phyloP scores from a whole-genome alignment of 2,329 filamentous ascomycete species.

The Aspergillus novofumigatus region DNA sequence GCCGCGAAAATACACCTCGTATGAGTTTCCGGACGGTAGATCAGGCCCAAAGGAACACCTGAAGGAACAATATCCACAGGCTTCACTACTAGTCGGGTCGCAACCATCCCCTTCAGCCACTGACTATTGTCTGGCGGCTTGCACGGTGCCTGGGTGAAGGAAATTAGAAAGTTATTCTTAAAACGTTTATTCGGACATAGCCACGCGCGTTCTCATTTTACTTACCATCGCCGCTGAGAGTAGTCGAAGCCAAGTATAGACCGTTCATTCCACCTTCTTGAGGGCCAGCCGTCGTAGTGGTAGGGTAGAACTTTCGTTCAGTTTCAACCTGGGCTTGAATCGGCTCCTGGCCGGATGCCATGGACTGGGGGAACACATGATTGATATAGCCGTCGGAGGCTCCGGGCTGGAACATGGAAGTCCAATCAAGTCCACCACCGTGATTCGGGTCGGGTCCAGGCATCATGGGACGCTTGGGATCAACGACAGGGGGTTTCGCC shows the following conservation, averaged over 20 bases:
- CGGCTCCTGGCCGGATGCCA: slow-evolving; percentile 65
- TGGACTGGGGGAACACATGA: slow-evolving; percentile 60
- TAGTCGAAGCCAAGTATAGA: slow-evolving; percentile 46
- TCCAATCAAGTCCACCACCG: slow-evolving; percentile 62
- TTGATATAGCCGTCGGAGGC: slow-evolving; percentile 63
- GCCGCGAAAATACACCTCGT: slow-evolving; percentile 2
- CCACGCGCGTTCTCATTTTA: neutral
- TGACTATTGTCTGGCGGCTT: slow-evolving; percentile 51
- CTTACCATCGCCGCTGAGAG: slow-evolving; percentile 45
- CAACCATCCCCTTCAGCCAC: slow-evolving; percentile 45
- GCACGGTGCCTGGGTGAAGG: slow-evolving; percentile 49
- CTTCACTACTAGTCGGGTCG: slow-evolving; percentile 65
- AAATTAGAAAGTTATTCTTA: neutral
- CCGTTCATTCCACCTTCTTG: slow-evolving; percentile 45
- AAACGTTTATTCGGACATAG: neutral
- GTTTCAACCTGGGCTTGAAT: slow-evolving; percentile 62
- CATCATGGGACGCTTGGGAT: slow-evolving; percentile 53
- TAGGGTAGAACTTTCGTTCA: slow-evolving; percentile 52
- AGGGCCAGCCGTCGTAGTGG: slow-evolving; percentile 34
- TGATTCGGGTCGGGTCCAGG: slow-evolving; percentile 57
- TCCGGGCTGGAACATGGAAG: slow-evolving; percentile 73
- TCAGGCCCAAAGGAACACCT: slow-evolving; percentile 1
- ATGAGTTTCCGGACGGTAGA: neutral
- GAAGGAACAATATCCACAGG: slow-evolving; percentile 68
- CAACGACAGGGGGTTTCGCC: slow-evolving; percentile 39